A percentile compares a stretch with the other conserved stretches of the same genome.
phyloP scores from a whole-genome alignment of 2,329 filamentous ascomycete genomes.

The Tricladium varicosporioides region DNA sequence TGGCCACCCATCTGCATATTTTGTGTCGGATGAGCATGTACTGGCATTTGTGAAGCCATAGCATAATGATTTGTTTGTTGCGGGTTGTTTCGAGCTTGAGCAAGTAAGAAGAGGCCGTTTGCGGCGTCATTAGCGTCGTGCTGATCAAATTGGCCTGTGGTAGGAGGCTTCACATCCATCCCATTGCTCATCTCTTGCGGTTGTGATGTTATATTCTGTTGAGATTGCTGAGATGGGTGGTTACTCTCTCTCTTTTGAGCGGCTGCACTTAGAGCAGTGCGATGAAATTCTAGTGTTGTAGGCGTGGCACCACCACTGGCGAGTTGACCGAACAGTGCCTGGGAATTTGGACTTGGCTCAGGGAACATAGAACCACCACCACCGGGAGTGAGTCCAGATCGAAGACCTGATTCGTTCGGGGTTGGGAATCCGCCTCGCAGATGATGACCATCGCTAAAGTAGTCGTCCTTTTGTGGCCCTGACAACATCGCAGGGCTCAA shows the following conservation, averaged over 20 bases:
- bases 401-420: slow-evolving; percentile 91
- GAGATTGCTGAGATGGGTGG: slow-evolving; percentile 28
- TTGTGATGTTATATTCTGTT: slow-evolving; percentile 46
- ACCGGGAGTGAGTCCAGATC: slow-evolving; percentile 89
- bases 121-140: slow-evolving; percentile 92
- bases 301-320: slow-evolving; percentile 83
- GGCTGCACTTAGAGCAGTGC: slow-evolving; percentile 80
- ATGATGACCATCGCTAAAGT: slow-evolving; percentile 78
- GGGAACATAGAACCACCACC: slow-evolving; percentile 98
- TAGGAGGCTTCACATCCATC: slow-evolving; percentile 42
- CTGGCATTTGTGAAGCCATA: slow-evolving; percentile 30
- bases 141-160: slow-evolving; percentile 71
- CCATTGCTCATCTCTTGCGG: slow-evolving; percentile 44
- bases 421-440: slow-evolving; percentile 86
- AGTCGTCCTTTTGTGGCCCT: slow-evolving; percentile 74
- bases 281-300: slow-evolving; percentile 89
- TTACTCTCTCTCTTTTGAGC: slow-evolving; percentile 55
- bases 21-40: slow-evolving; percentile 30
- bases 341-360: slow-evolving; percentile 81
- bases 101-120: slow-evolving; percentile 89
- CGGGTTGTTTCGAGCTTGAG: slow-evolving; percentile 64
- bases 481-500: slow-evolving; percentile 97
- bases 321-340: slow-evolving; percentile 76
- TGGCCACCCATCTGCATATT: slow-evolving; percentile 23
- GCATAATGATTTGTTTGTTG: slow-evolving; percentile 33